A percentile compares a stretch with the other conserved stretches of the same genome.
Conservation (phyloP, 2,329 filamentous ascomycete genomes). For the Claviceps digitariae region DNA sequence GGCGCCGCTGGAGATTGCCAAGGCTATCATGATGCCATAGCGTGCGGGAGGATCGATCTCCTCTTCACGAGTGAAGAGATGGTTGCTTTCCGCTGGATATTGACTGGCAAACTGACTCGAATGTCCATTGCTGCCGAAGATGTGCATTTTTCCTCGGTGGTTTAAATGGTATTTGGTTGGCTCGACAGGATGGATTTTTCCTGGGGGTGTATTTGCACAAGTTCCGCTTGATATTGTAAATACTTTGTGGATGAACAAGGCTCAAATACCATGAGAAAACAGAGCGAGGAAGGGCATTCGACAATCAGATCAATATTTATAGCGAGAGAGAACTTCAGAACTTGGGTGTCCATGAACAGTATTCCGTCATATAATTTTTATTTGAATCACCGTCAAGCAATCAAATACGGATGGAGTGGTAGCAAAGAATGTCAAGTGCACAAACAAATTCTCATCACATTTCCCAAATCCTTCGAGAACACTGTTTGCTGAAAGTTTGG, state of each 20-base stretch:
- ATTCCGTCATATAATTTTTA: no score
- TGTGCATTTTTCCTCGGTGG: neutral
- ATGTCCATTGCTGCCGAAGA: neutral
- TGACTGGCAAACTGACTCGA: neutral
- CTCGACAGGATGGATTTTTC: neutral
- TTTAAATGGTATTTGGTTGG: neutral
- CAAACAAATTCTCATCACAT: neutral
- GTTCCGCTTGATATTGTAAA: neutral
- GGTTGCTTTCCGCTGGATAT: neutral
- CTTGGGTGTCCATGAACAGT: no score
- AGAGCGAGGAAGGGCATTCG: neutral
- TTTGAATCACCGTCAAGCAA: neutral
- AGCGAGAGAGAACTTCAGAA: neutral
- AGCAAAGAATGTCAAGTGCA: neutral
- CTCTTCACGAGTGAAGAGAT: constrained; percentile 4
- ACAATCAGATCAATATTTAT: neutral
- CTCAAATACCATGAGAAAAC: neutral
- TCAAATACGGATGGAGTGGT: neutral
- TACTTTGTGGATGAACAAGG: neutral
- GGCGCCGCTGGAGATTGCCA: constrained; percentile 6
- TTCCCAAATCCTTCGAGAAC: neutral
- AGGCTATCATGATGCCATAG: constrained; percentile 6
- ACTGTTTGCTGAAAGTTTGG: constrained; percentile 1
- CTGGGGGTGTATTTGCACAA: neutral
- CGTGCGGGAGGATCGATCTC: constrained; percentile 3